Percentiles rank a stretch among this genome's conserved stretches.
Conservation (phyloP, 2,329 filamentous ascomycete species). For the Aspergillus transmontanensis region DNA sequence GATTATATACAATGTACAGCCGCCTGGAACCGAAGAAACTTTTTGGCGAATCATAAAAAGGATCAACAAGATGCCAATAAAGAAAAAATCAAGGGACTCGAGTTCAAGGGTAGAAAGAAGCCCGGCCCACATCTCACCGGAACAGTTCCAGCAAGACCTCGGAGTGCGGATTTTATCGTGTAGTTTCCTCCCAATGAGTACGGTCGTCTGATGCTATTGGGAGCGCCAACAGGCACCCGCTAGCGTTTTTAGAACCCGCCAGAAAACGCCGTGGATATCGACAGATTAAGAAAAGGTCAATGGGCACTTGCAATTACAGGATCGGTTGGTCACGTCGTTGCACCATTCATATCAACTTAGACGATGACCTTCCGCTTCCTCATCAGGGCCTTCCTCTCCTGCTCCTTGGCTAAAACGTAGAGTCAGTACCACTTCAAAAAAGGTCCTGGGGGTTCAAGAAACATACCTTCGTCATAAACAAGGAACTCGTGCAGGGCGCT, state of each 20-base stretch:
- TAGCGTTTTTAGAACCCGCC: slow-evolving; percentile 40
- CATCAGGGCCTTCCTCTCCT: slow-evolving; percentile 68
- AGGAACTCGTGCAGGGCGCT: slow-evolving; percentile 90
- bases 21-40: slow-evolving; percentile 17
- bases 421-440: slow-evolving; percentile 14
- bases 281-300: slow-evolving; percentile 31
- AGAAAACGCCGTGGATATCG: slow-evolving; percentile 48
- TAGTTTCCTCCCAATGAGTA: neutral
- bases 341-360: slow-evolving; percentile 21
- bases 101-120: neutral
- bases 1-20: slow-evolving; percentile 23
- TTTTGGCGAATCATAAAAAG: slow-evolving; percentile 16
- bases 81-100: slow-evolving; percentile 2
- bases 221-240: slow-evolving; percentile 20
- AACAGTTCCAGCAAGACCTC: neutral
- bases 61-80: slow-evolving; percentile 17
- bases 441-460: neutral
- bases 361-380: slow-evolving; percentile 55
- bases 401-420: slow-evolving; percentile 62
- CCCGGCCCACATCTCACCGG: neutral
- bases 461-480: slow-evolving; percentile 76
- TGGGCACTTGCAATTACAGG: slow-evolving; percentile 23
- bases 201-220: slow-evolving; percentile 6
- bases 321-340: slow-evolving; percentile 25
- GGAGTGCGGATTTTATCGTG: neutral